These are phyloP conservation scores for Flaveria robusta DNA, from an alignment of 129 eudicot genomes.

Conservation along the genomic window DNA sequence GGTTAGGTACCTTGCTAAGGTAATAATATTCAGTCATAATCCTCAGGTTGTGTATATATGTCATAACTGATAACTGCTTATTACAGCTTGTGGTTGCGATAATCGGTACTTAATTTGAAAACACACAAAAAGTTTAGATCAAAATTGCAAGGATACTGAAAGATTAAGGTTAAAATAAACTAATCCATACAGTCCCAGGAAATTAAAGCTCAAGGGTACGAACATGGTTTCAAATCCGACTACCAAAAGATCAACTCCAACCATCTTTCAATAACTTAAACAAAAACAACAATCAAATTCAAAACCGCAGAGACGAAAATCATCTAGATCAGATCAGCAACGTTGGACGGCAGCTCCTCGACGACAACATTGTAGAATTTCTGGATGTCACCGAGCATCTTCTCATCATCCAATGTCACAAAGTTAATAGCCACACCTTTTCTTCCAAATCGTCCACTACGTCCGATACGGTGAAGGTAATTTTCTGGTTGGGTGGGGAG, in stretches of 20 bases:
- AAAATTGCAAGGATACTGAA: slow-evolving; percentile 4
- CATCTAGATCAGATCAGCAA: slow-evolving; percentile 63
- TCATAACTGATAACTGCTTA: too few species aligned
- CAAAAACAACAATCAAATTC: background rate
- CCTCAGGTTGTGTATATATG: too few species aligned
- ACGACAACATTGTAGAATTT: slow-evolving; percentile 70
- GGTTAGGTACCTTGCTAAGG: too few species aligned
- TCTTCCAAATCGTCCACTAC: slow-evolving; percentile 82
- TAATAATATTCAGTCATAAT: too few species aligned
- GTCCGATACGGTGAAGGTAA: slow-evolving; percentile 67
- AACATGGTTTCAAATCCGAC: slow-evolving; percentile 8
- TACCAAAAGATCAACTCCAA: slow-evolving; percentile 10
- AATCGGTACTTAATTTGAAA: too few species aligned
- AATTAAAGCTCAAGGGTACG: slow-evolving; percentile 22
- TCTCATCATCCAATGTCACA: slow-evolving; percentile 55
- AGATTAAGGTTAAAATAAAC: slow-evolving; percentile 14
- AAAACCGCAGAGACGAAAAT: background rate
- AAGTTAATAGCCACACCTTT: slow-evolving; percentile 85
- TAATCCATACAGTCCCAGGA: slow-evolving; percentile 15
- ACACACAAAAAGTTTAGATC: background rate
- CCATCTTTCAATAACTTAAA: slow-evolving; percentile 25
- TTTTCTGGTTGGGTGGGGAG: slow-evolving; percentile 84
- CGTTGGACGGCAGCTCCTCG: slow-evolving; percentile 68
- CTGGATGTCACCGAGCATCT: slow-evolving; percentile 72
- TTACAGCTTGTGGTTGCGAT: too few species aligned